These are phyloP conservation scores for Candida morakotiae DNA, from an alignment of 805 yeast genomes.

Conservation along the genomic window DNA sequence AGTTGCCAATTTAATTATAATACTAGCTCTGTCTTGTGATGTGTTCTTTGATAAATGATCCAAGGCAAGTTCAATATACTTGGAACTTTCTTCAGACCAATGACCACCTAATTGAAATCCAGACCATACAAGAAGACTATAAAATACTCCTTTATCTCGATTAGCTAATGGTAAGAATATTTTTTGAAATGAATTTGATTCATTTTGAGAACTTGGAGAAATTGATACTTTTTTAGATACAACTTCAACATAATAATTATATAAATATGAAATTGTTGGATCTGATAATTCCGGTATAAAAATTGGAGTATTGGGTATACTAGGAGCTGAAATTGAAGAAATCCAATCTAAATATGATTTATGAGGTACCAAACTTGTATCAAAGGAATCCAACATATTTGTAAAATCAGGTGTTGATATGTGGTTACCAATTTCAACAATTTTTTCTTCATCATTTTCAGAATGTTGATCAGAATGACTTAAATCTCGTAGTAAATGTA, in stretches of 20 bases:
- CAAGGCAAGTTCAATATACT: constrained; percentile 46
- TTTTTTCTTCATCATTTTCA: constrained; percentile 4
- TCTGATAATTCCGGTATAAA: constrained; percentile 25
- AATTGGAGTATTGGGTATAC: constrained; percentile 21
- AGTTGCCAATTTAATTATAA: constrained; percentile 54
- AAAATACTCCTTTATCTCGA: constrained; percentile 45
- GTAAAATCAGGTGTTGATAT: constrained; percentile 5
- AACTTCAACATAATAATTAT: constrained; percentile 47
- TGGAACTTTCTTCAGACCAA: constrained; percentile 46
- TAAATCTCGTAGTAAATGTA: constrained; percentile 22
- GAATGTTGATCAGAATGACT: constrained; percentile 6
- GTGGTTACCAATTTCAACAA: constrained; percentile 5
- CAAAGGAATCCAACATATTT: constrained; percentile 1
- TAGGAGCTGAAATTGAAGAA: constrained; percentile 19
- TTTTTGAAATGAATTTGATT: constrained; percentile 47
- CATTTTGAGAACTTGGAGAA: constrained; percentile 41
- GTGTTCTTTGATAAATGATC: constrained; percentile 26
- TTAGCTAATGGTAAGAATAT: constrained; percentile 56
- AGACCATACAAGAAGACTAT: constrained; percentile 53
- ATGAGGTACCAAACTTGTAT: constrained; percentile 2
- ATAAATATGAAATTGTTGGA: constrained; percentile 33
- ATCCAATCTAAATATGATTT: constrained; percentile 7
- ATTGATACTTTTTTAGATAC: constrained; percentile 41
- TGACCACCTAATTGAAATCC: constrained; percentile 46
- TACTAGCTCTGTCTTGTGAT: constrained; percentile 23